phyloP scores from a whole-genome alignment of 345 rosid species.

The Gossypioides kirkii region DNA sequence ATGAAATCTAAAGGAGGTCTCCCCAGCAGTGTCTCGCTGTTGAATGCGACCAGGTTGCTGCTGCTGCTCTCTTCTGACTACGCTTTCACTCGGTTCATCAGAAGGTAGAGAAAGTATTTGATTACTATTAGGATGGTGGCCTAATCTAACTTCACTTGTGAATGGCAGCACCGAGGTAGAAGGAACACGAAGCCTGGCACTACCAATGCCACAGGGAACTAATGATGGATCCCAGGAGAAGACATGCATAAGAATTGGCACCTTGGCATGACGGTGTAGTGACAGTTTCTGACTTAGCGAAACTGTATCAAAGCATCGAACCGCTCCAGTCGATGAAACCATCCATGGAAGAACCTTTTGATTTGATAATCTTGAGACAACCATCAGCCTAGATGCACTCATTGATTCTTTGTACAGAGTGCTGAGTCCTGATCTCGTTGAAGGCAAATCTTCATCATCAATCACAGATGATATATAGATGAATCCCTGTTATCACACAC shows the following conservation, averaged over 20 bases:
- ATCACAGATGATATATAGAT: constrained; percentile 83
- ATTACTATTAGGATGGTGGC: constrained; percentile 47
- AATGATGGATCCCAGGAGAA: constrained; percentile 56
- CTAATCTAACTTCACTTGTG: constrained; percentile 28
- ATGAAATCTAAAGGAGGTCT: constrained; percentile 75
- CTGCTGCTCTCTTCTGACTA: constrained; percentile 18
- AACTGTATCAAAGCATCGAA: constrained; percentile 75
- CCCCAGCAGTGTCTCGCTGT: constrained; percentile 69
- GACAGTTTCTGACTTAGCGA: constrained; percentile 94
- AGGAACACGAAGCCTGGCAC: constrained; percentile 25
- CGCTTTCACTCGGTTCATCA: constrained; percentile 21
- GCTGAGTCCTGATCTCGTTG: constrained; percentile 73
- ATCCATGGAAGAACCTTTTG: constrained; percentile 93
- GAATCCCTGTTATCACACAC: constrained; percentile 55
- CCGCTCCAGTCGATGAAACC: constrained; percentile 82
- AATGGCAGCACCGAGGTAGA: constrained; percentile 32
- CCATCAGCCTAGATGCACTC: constrained; percentile 47
- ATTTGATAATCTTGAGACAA: constrained; percentile 70
- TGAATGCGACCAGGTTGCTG: constrained; percentile 23
- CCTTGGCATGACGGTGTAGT: constrained; percentile 79
- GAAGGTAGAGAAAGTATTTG: constrained; percentile 55
- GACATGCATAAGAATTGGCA: constrained; percentile 58
- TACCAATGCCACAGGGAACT: constrained; percentile 20
- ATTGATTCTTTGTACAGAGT: constrained; percentile 58
- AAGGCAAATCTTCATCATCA: constrained; percentile 55